Percentiles rank a stretch among this genome's conserved stretches.
These are phyloP conservation scores for Ammopiptanthus mongolicus DNA, from an alignment of 306 rosid genomes.

Conservation along the genomic window DNA sequence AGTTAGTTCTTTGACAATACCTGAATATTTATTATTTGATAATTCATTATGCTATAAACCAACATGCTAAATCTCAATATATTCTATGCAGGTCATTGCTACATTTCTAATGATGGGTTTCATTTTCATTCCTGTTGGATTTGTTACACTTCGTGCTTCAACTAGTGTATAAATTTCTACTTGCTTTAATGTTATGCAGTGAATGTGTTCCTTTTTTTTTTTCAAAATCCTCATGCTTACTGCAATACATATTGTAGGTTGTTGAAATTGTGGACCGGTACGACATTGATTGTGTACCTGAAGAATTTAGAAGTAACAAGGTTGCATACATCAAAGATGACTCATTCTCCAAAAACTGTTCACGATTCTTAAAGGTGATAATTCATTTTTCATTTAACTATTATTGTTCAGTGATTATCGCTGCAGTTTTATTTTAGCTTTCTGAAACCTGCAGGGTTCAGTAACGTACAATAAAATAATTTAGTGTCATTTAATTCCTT, in stretches of 20 bases:
- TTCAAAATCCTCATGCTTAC: constrained; percentile 13
- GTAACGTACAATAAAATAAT: constrained; percentile 3
- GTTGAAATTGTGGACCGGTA: constrained; percentile 83
- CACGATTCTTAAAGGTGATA: constrained; percentile 66
- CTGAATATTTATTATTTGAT: constrained; percentile 29
- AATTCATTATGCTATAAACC: not conserved
- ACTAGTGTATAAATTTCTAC: constrained; percentile 46
- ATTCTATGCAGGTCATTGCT: constrained; percentile 62
- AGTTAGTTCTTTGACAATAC: constrained; percentile 51
- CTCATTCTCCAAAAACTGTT: constrained; percentile 67
- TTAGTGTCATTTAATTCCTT: not conserved
- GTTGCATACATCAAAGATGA: constrained; percentile 71
- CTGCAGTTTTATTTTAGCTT: constrained; percentile 13
- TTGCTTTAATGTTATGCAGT: constrained; percentile 12
- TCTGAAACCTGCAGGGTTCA: not conserved
- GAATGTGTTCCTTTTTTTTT: constrained; percentile 15
- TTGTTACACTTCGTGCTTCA: constrained; percentile 65
- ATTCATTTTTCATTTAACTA: not conserved
- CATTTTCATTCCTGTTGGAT: constrained; percentile 77
- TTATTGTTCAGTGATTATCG: constrained; percentile 17
- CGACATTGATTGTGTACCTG: constrained; percentile 74
- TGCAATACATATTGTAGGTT: constrained; percentile 46
- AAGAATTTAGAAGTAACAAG: constrained; percentile 57
- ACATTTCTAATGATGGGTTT: constrained; percentile 62
- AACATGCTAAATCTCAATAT: constrained; percentile 21